phyloP scores from a whole-genome alignment of 139 green algal genomes.

The Marvania coccoides region DNA sequence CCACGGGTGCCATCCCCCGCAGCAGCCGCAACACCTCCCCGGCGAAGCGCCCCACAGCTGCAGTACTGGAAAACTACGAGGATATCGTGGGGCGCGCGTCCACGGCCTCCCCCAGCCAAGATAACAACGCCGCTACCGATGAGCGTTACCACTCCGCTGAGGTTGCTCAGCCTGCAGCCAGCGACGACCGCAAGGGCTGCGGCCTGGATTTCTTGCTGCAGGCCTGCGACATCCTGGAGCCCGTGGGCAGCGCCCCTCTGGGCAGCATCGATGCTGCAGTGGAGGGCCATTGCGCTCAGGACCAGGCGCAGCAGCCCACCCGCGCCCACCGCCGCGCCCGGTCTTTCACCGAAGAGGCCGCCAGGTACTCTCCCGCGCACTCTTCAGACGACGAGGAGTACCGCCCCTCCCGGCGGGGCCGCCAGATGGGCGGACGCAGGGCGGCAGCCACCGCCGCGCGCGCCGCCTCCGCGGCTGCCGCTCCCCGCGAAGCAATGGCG shows the following conservation, averaged over 20 bases:
- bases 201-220: background rate
- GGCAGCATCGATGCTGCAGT: background rate
- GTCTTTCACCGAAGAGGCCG: background rate
- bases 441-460: background rate
- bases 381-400: background rate
- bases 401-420: background rate
- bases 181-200: background rate
- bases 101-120: background rate
- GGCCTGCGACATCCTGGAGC: background rate
- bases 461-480: background rate
- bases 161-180: background rate
- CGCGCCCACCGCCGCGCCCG: background rate
- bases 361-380: background rate
- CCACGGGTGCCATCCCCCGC: background rate
- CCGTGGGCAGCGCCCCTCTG: background rate
- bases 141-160: background rate
- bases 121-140: background rate
- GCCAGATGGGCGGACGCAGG: too few relatives aligned
- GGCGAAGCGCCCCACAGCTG: background rate
- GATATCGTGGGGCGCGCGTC: background rate
- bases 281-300: too few relatives aligned
- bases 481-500: background rate
- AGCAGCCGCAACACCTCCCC: background rate
- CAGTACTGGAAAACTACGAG: background rate
- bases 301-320: too few relatives aligned